Conservation (phyloP, 2,329 filamentous ascomycete species). For the Aspergillus carbonarius region DNA sequence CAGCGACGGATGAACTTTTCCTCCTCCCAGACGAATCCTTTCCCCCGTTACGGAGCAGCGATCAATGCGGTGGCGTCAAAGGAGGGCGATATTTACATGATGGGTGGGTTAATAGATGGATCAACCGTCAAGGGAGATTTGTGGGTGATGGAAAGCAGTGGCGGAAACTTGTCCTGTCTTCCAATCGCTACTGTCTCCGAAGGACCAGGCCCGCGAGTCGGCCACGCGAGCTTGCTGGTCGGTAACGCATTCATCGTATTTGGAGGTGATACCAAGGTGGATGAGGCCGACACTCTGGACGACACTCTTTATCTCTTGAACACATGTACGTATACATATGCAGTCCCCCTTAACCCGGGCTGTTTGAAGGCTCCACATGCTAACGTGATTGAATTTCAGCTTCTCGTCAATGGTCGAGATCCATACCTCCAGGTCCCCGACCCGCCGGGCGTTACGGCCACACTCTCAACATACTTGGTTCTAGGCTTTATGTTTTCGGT, state of each 20-base stretch:
- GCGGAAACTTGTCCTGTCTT: conserved; percentile 81
- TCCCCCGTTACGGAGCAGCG: conserved; percentile 94
- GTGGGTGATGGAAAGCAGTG: conserved; percentile 93
- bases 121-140: conserved; percentile 94
- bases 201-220: conserved; percentile 90
- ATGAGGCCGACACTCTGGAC: conserved; percentile 85
- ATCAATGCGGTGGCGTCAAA: conserved; percentile 92
- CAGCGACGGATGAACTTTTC: conserved; percentile 85
- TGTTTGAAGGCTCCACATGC: conserved; percentile 11
- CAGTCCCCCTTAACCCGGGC: background rate
- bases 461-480: conserved; percentile 92
- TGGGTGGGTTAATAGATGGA: conserved; percentile 94
- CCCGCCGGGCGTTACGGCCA: conserved; percentile 93
- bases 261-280: conserved; percentile 95
- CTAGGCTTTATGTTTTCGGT: conserved; percentile 96
- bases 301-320: conserved; percentile 96
- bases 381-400: conserved; percentile 54
- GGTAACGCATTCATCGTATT: conserved; percentile 99
- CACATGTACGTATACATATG: conserved; percentile 69
- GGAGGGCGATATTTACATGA: conserved; percentile 95
- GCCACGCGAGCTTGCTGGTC: conserved; percentile 88
- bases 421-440: conserved; percentile 79
- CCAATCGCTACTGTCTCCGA: conserved; percentile 89
- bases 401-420: conserved; percentile 96
- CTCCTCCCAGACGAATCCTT: conserved; percentile 77